Base-by-base conservation (phyloP, 805 yeast genomes). In the Scheffersomyces ergatensis region DNA sequence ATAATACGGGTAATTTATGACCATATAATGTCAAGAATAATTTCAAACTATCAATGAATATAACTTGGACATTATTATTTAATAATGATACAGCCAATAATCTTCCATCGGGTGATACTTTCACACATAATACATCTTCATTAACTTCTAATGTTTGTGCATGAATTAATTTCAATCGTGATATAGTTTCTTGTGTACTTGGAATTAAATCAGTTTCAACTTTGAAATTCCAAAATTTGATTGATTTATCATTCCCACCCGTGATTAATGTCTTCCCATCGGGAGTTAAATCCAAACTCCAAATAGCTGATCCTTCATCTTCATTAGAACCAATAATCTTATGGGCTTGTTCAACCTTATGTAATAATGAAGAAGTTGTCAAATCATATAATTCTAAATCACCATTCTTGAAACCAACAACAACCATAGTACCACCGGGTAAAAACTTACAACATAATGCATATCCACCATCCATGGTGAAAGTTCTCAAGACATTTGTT, bases 41-140 rank as follows among this genome's bases (percentile, higher is more conserved):
- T 65, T 92, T 93, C 60, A 90, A 73, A 12, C 95, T 72, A 57
- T 92, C 98, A 38, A 82, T 71, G 59, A 84, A 92, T 54, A 93
- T 89, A 15, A 93, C 93, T 64, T 93, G 95, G 34, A 93, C 96
- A n/a, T 97, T 93, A 59, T 85, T 89, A 60, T 93, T 97, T 49
- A 92, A 71, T 40, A 93, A 68, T 1, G 97, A 85, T 4, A 86
- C 85, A 4, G 97, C 95, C 41, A 93, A 63, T 44, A 73, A 79
- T 57, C 76, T 85, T 39, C 80, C 69, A 56, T 89, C 93, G 2
- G 95, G 89, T 0, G 97, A 87, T 16, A 92, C 74, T 48, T 74
- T 80, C 6, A 93, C 86, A 33, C 86, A 69, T 38, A 93, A 67
- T 5, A 93, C 83, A 52, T 92, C 98, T 50, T 93, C 99, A 36